Percentiles rank a stretch among this genome's conserved stretches.
These are phyloP conservation scores for Penicillium soppii DNA, from an alignment of 495 filamentous ascomycete species.

Conservation along the genomic window DNA sequence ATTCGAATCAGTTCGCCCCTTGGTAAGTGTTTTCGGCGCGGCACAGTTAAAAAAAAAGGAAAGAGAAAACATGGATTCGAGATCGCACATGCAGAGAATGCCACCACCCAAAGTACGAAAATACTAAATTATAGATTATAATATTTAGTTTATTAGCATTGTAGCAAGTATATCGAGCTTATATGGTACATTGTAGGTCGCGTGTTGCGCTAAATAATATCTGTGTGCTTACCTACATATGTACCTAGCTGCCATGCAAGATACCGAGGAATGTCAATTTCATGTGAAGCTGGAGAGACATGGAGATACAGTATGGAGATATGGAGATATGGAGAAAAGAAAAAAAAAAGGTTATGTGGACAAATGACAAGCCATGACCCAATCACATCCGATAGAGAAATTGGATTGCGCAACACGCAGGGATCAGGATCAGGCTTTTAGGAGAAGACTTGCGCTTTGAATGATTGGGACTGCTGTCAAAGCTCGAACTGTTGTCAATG, in stretches of 20 bases:
- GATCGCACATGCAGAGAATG: constrained; percentile 24
- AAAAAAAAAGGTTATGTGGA: background rate
- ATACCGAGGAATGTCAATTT: constrained; percentile 19
- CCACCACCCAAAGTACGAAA: too few species aligned
- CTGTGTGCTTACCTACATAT: background rate
- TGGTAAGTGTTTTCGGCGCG: constrained; percentile 11
- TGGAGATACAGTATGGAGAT: background rate
- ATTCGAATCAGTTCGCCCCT: background rate
- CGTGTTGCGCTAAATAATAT: background rate
- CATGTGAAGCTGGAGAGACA: constrained; percentile 24
- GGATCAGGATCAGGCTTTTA: constrained; percentile 13
- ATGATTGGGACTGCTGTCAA: constrained; percentile 10
- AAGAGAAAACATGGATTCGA: too few species aligned
- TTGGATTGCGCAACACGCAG: constrained; percentile 14
- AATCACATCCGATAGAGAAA: constrained; percentile 1
- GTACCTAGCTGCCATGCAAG: constrained; percentile 23
- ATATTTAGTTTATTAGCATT: too few species aligned
- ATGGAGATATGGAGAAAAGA: too few species aligned
- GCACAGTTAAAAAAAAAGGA: too few species aligned
- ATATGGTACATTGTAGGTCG: background rate
- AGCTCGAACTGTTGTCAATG: background rate
- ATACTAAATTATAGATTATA: background rate
- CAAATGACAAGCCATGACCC: constrained; percentile 2
- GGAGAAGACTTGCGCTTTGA: constrained; percentile 9
- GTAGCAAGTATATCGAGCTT: background rate